Conservation (phyloP, 495 filamentous ascomycete species). For the Annulohypoxylon maeteangense region DNA sequence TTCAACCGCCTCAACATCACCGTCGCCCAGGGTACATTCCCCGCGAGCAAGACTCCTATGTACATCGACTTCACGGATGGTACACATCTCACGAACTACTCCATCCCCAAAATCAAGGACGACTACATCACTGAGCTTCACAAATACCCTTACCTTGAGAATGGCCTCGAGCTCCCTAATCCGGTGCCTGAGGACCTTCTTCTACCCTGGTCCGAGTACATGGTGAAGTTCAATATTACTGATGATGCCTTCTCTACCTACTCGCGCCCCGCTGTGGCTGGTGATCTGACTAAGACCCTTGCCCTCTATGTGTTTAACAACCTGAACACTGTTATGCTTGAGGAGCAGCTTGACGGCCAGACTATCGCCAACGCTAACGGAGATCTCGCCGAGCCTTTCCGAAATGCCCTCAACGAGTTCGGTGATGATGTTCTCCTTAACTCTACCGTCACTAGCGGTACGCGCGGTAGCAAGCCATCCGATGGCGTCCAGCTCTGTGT, state of each 20-base stretch:
- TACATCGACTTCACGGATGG: conserved; percentile 40
- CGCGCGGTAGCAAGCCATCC: conserved; percentile 13
- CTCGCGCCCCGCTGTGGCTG: conserved; percentile 50
- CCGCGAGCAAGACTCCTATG: conserved; percentile 2
- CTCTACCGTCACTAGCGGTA: conserved; percentile 25
- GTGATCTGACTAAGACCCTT: conserved; percentile 50
- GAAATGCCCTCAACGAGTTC: conserved; percentile 50
- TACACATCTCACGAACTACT: conserved; percentile 26
- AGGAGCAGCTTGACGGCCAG: conserved; percentile 22
- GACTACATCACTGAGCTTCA: conserved; percentile 43
- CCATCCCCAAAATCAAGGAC: conserved; percentile 37
- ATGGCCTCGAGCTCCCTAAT: conserved; percentile 56
- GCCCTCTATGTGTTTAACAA: conserved; percentile 42
- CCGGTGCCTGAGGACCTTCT: conserved; percentile 56
- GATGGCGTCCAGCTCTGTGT: conserved; percentile 36
- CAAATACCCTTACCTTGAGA: conserved; percentile 54
- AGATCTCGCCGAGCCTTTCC: conserved; percentile 57
- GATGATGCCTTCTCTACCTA: conserved; percentile 45
- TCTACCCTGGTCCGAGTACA: conserved; percentile 56
- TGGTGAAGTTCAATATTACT: conserved; percentile 53
- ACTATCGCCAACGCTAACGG: conserved; percentile 25
- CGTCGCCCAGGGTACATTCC: conserved; percentile 19
- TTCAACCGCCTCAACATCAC: conserved; percentile 55
- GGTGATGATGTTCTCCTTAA: conserved; percentile 48
- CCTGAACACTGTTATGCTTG: conserved; percentile 28